These are phyloP conservation scores for Saturnispora saitoi DNA, from an alignment of 805 yeast species.

Conservation along the genomic window DNA sequence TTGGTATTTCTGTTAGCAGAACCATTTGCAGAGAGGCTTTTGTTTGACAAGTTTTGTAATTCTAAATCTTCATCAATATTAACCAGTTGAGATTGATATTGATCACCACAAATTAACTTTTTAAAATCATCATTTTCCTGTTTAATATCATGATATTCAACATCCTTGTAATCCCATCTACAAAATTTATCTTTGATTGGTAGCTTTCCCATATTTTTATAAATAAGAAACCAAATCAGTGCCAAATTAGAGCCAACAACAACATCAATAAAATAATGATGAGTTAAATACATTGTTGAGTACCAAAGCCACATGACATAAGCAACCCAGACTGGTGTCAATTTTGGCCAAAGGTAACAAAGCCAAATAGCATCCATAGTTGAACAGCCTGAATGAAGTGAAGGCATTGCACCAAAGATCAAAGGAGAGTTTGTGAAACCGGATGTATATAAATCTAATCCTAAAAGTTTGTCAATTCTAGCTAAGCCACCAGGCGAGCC, in stretches of 20 bases:
- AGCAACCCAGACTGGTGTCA: slow-evolving; percentile 53
- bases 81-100: not conserved
- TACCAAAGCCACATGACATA: slow-evolving; percentile 97
- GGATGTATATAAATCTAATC: slow-evolving; percentile 74
- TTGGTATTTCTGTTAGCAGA: not conserved
- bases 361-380: slow-evolving; percentile 88
- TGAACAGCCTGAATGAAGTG: slow-evolving; percentile 90
- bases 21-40: not conserved
- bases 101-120: not conserved
- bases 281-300: slow-evolving; percentile 96
- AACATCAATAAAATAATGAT: slow-evolving; percentile 89
- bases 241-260: slow-evolving; percentile 91
- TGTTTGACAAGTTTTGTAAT: slow-evolving; percentile 8
- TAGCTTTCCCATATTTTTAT: slow-evolving; percentile 58
- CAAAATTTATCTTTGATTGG: slow-evolving; percentile 42
- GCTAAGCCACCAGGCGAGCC: slow-evolving; percentile 96
- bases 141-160: slow-evolving; percentile 12
- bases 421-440: slow-evolving; percentile 81
- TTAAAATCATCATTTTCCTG: slow-evolving; percentile 19
- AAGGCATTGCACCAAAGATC: slow-evolving; percentile 72
- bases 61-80: slow-evolving; percentile 10
- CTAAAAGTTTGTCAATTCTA: slow-evolving; percentile 72
- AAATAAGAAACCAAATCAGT: slow-evolving; percentile 56
- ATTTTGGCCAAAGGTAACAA: slow-evolving; percentile 70
- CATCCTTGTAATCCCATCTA: slow-evolving; percentile 28